phyloP scores from a whole-genome alignment of 495 filamentous ascomycete genomes.

The Glonium stellatum region DNA sequence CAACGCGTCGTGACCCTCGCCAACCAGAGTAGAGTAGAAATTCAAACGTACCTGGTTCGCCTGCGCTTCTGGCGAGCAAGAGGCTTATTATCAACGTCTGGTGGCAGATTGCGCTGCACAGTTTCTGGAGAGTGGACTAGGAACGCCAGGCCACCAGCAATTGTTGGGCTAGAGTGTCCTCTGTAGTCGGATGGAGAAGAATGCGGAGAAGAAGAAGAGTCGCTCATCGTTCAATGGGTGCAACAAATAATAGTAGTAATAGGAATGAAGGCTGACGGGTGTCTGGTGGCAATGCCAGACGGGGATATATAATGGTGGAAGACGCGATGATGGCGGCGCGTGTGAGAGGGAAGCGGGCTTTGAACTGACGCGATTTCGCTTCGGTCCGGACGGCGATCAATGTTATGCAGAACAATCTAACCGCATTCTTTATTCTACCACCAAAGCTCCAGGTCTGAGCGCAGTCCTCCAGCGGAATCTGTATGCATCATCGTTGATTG shows the following conservation, averaged over 20 bases:
- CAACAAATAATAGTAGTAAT: background rate
- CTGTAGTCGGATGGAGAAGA: background rate
- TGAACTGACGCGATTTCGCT: background rate
- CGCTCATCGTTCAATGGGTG: background rate
- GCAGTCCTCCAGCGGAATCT: too few species aligned
- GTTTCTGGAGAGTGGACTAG: constrained; percentile 63
- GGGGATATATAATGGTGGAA: background rate
- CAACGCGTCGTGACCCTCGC: constrained; percentile 15
- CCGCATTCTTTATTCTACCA: background rate
- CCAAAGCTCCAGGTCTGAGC: too few species aligned
- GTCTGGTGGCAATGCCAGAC: background rate
- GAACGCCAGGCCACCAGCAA: constrained; percentile 45
- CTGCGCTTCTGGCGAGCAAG: constrained; percentile 61
- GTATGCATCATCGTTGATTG: too few species aligned
- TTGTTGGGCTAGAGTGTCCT: constrained; percentile 9
- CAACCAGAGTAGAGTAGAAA: constrained; percentile 1
- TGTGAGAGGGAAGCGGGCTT: background rate
- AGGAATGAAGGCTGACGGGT: background rate
- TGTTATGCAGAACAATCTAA: background rate
- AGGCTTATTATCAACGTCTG: constrained; percentile 60
- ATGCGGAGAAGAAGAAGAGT: background rate
- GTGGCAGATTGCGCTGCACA: constrained; percentile 54
- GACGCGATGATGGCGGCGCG: background rate
- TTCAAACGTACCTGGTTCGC: constrained; percentile 46
- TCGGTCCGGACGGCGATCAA: background rate